Evolutionary conservation across 2,329 filamentous ascomycete species (phyloP), one percentile per base, ranked within the genome.

Genomic region (Colletotrichum acutatum): DNA sequence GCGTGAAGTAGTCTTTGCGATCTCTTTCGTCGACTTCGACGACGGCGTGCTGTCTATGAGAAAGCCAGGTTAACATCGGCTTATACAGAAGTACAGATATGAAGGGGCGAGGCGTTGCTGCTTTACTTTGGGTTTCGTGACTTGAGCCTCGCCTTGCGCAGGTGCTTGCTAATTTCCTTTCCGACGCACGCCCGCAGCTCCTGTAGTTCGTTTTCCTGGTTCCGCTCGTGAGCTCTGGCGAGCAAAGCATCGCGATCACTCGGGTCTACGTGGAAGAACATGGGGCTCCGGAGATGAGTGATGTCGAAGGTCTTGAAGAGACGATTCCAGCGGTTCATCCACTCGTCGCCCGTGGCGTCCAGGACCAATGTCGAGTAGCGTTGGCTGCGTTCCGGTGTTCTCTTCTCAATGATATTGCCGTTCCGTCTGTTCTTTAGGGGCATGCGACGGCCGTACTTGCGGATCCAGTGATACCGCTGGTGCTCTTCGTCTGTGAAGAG

Each of bases 401-500:
- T 76, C 46, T 71, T 75, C 56, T 74, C 64, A n/a, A 72, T 66
- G 42, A 79, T 78, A 12, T 75, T 76, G 11, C 85, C 86, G 5
- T 80, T 87, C 73, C 82, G 84, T 71, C 83, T 83, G 74, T 86
- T 85, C 77, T 90, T 91, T 74, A 92, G 84, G 8, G 86, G 86
- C 80, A 91, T 89, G 34, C 89, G 88, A 32, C 86, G 86, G 32
- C 88, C 87, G 78, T 94, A 89, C 68, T 91, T 92, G 70, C 87
- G 87, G 69, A 95, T 91, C 92, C 93, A 95, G 80, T 94, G 90
- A 79, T 94, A 96, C n/a, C 94, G 88, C 54, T 92, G 90, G 78
- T 96, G 93, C 78, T 96, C 94, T 76, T 94, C 93, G 78, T 96
- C 93, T 0, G 94, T 95, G 82, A 96, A 96, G 65, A 95, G 90